Conservation (phyloP, 2,329 filamentous ascomycete genomes). For the Nigrograna mackinnonii region DNA sequence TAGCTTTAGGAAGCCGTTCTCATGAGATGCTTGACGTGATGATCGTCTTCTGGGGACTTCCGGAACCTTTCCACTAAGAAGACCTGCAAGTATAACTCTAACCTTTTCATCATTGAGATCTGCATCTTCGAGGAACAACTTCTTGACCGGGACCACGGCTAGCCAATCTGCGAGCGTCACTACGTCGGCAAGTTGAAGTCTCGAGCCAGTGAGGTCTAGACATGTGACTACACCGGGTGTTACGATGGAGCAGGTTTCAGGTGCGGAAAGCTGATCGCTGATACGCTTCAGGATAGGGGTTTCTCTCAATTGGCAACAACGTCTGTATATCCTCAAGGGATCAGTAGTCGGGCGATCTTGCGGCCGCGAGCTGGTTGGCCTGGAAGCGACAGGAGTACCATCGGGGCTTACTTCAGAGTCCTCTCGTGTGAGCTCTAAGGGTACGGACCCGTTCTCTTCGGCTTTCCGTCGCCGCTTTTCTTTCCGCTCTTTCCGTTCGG, state of each 20-base stretch:
- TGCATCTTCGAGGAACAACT: conserved; percentile 84
- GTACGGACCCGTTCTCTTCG: conserved; percentile 84
- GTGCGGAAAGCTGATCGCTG: conserved; percentile 80
- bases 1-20: conserved; percentile 21
- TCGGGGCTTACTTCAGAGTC: conserved; percentile 47
- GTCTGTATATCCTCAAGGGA: conserved; percentile 86
- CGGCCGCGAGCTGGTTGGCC: conserved; percentile 47
- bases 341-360: conserved; percentile 82
- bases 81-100: conserved; percentile 80
- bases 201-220: conserved; percentile 83
- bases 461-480: conserved; percentile 85
- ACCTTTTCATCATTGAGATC: conserved; percentile 85
- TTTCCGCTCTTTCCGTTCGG: conserved; percentile 88
- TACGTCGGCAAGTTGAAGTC: conserved; percentile 80
- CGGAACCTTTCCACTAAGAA: conserved; percentile 77
- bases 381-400: conserved; percentile 16
- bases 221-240: conserved; percentile 77
- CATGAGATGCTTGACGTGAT: conserved; percentile 3
- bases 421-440: conserved; percentile 78
- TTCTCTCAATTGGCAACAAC: conserved; percentile 92
- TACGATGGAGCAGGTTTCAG: conserved; percentile 65
- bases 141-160: conserved; percentile 87
- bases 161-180: conserved; percentile 91
- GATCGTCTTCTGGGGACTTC: conserved; percentile 53
- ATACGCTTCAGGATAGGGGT: conserved; percentile 91